A percentile compares a stretch with the other conserved stretches of the same genome.
phyloP scores from a whole-genome alignment of 208 protist genomes.

The Acanthamoeba quina region DNA sequence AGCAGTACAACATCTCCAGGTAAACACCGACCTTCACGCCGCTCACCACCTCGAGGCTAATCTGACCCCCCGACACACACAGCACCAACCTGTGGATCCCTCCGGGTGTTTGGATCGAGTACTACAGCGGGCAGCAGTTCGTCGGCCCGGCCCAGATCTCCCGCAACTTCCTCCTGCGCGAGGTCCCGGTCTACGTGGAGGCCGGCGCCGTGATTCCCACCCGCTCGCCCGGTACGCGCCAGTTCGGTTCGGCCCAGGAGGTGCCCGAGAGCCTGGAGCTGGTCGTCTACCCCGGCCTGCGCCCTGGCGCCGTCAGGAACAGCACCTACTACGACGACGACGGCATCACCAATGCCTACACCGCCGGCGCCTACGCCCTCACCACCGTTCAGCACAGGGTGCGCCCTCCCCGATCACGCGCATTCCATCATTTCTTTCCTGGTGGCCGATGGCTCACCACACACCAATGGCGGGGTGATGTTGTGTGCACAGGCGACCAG shows the following conservation, averaged over 20 bases:
- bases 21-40: background rate
- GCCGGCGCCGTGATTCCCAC: constrained; percentile 50
- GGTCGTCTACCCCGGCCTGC: background rate
- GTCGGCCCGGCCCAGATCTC: constrained; percentile 3
- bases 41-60: background rate
- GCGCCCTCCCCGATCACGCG: background rate
- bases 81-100: constrained; percentile 15
- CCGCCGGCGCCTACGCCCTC: constrained; percentile 30
- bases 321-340: constrained; percentile 53
- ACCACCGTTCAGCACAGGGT: constrained; percentile 25
- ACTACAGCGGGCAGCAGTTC: constrained; percentile 49
- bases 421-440: background rate
- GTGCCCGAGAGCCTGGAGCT: constrained; percentile 52
- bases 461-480: too few relatives aligned
- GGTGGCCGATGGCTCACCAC: background rate
- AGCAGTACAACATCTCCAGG: constrained; percentile 46
- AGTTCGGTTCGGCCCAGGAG: constrained; percentile 59
- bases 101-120: constrained; percentile 38
- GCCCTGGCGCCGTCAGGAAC: background rate
- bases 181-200: constrained; percentile 37
- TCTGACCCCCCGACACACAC: background rate
- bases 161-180: constrained; percentile 49
- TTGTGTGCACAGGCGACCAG: background rate
- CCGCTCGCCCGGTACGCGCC: constrained; percentile 42
- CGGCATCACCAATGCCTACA: constrained; percentile 41